Conservation (phyloP, 768 basidiomycete genomes). For the Mycena haematopus region DNA sequence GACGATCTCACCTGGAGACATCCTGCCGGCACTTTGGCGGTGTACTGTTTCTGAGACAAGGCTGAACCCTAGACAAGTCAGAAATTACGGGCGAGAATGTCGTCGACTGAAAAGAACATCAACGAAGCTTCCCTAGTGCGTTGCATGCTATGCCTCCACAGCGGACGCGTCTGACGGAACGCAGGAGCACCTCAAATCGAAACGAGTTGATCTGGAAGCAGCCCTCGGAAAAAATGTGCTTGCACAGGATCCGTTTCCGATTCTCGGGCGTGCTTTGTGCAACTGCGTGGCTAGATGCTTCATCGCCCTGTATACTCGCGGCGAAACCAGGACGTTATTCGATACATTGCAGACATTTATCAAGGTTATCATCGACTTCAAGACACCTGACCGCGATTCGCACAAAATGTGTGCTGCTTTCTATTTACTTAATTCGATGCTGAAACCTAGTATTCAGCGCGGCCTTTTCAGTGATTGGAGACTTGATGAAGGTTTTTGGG, state of each 20-base stretch:
- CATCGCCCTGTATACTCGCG: slow-evolving; percentile 72
- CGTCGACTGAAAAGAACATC: slow-evolving; percentile 65
- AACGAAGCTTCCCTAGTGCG: slow-evolving; percentile 59
- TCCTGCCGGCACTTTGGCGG: no score
- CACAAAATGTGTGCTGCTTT: slow-evolving; percentile 64
- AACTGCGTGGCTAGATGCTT: slow-evolving; percentile 82
- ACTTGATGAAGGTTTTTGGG: slow-evolving; percentile 86
- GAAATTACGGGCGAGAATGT: slow-evolving; percentile 76
- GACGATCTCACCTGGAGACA: no score
- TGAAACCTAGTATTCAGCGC: slow-evolving; percentile 56
- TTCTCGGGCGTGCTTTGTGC: slow-evolving; percentile 86
- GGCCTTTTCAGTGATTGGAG: slow-evolving; percentile 86
- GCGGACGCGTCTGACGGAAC: slow-evolving; percentile 1
- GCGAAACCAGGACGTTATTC: slow-evolving; percentile 85
- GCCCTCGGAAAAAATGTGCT: slow-evolving; percentile 72
- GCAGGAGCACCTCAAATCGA: slow-evolving; percentile 73
- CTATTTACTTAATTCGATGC: neutral
- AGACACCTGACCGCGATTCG: slow-evolving; percentile 65
- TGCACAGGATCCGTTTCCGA: slow-evolving; percentile 70
- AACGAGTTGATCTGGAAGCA: slow-evolving; percentile 67
- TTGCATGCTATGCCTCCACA: slow-evolving; percentile 14
- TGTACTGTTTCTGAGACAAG: slow-evolving; percentile 1
- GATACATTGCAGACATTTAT: slow-evolving; percentile 84
- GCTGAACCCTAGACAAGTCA: slow-evolving; percentile 49
- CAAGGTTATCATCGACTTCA: slow-evolving; percentile 76